Evolutionary conservation across 1,139 yeast genomes (phyloP).

Genomic region (Taiozyma onychis): DNA sequence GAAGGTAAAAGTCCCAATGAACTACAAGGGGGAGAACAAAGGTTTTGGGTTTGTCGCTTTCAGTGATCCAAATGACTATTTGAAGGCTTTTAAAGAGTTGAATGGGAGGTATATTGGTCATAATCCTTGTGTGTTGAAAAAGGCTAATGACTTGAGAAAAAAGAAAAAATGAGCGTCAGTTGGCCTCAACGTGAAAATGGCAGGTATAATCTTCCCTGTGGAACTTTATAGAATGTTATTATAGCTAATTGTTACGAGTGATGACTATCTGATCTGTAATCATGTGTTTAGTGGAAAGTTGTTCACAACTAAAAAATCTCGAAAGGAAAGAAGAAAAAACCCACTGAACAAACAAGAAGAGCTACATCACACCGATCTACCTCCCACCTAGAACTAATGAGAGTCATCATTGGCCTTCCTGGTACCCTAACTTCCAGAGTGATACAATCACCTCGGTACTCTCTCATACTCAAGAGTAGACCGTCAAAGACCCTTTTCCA

Average conservation of each 20-base stretch:
- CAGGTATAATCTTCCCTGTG: neutral
- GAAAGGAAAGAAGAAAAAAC: neutral
- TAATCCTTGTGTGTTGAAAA: slow-evolving; percentile 64
- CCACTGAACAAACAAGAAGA: neutral
- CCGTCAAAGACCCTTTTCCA: neutral
- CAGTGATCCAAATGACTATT: slow-evolving; percentile 53
- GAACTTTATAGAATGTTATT: neutral
- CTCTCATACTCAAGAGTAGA: neutral
- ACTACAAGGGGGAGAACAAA: slow-evolving; percentile 33
- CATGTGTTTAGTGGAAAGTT: neutral
- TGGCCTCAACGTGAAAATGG: too few relatives aligned
- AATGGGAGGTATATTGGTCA: slow-evolving; percentile 73
- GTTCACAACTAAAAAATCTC: neutral
- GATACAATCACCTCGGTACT: neutral
- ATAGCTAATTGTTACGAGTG: neutral
- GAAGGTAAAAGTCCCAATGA: slow-evolving; percentile 51
- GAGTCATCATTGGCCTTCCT: neutral
- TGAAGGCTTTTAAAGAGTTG: slow-evolving; percentile 67
- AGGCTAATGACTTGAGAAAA: slow-evolving; percentile 45
- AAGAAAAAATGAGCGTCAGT: neutral
- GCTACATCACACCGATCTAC: neutral
- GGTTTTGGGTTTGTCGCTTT: slow-evolving; percentile 75
- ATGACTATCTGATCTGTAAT: neutral
- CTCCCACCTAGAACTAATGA: neutral
- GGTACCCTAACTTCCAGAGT: neutral